These are phyloP conservation scores for Sporisorium exsertum DNA, from an alignment of 1,284 basidiomycete species.

Conservation along the genomic window DNA sequence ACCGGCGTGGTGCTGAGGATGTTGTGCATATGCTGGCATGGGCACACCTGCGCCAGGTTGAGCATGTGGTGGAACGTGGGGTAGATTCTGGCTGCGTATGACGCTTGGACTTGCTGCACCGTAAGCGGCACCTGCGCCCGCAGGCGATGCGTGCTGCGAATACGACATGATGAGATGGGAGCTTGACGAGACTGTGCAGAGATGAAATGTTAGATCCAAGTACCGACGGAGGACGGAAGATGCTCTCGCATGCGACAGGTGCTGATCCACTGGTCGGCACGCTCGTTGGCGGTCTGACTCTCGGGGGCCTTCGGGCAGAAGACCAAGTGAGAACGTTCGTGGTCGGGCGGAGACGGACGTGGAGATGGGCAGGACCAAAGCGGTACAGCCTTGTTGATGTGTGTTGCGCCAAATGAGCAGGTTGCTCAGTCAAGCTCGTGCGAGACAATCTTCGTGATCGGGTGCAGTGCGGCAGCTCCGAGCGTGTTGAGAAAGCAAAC, in stretches of 20 bases:
- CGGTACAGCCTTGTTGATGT: neutral
- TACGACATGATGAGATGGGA: slow-evolving; percentile 37
- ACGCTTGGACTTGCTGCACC: slow-evolving; percentile 20
- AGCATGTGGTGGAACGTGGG: slow-evolving; percentile 24
- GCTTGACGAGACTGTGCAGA: slow-evolving; percentile 10
- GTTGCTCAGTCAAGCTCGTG: neutral
- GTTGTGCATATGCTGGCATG: slow-evolving; percentile 13
- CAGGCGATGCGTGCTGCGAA: slow-evolving; percentile 34
- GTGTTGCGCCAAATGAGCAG: neutral
- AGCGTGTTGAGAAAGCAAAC: neutral
- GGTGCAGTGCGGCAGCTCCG: neutral
- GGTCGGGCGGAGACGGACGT: neutral
- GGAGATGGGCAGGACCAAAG: neutral
- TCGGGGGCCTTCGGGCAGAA: neutral
- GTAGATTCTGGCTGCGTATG: slow-evolving; percentile 36
- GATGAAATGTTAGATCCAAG: slow-evolving; percentile 41
- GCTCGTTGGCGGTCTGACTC: neutral
- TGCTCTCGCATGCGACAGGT: neutral
- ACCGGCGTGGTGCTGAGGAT: slow-evolving; percentile 27
- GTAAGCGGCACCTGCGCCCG: slow-evolving; percentile 18
- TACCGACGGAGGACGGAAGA: neutral
- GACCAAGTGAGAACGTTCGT: neutral
- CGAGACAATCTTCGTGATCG: neutral
- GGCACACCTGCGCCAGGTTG: slow-evolving; percentile 13
- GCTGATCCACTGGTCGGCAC: neutral